These are phyloP conservation scores for Saccharomyces uvarum DNA, from an alignment of 1,139 yeast genomes.

Conservation along the genomic window DNA sequence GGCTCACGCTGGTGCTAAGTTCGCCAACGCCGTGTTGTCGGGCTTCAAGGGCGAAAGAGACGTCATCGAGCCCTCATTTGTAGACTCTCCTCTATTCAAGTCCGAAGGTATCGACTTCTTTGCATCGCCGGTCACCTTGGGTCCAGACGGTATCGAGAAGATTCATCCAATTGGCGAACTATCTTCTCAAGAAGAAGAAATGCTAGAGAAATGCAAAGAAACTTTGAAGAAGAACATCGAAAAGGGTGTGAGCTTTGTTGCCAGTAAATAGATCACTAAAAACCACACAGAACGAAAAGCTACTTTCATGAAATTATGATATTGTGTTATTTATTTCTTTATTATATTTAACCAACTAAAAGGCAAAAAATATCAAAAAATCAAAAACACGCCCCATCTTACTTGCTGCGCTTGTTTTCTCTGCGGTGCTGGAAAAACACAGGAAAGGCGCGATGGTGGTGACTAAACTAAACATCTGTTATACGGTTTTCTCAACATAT, in stretches of 20 bases:
- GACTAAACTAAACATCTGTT: neutral
- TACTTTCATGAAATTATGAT: neutral
- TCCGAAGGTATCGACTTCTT: conserved; percentile 83
- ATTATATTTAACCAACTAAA: neutral
- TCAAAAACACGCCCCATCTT: neutral
- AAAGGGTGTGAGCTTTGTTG: conserved; percentile 62
- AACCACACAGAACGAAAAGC: neutral
- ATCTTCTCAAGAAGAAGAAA: conserved; percentile 57
- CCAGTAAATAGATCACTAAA: conserved; percentile 11
- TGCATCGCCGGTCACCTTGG: conserved; percentile 84
- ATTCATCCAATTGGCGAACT: conserved; percentile 56
- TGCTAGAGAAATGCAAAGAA: conserved; percentile 73
- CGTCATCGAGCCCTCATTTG: conserved; percentile 71
- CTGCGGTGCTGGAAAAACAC: neutral
- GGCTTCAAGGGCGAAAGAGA: conserved; percentile 64
- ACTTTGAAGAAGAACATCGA: conserved; percentile 68
- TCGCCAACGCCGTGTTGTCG: conserved; percentile 79
- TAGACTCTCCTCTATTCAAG: conserved; percentile 78
- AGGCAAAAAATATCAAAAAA: neutral
- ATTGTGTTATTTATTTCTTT: neutral
- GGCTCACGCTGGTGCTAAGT: conserved; percentile 97
- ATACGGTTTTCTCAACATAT: neutral
- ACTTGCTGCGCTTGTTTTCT: neutral
- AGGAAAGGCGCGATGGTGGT: neutral
- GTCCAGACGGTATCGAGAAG: conserved; percentile 81